A percentile compares a stretch with the other conserved stretches of the same genome.
These are phyloP conservation scores for Pestalotiopsis sp. DNA, from an alignment of 2,329 filamentous ascomycete genomes.

Conservation along the genomic window DNA sequence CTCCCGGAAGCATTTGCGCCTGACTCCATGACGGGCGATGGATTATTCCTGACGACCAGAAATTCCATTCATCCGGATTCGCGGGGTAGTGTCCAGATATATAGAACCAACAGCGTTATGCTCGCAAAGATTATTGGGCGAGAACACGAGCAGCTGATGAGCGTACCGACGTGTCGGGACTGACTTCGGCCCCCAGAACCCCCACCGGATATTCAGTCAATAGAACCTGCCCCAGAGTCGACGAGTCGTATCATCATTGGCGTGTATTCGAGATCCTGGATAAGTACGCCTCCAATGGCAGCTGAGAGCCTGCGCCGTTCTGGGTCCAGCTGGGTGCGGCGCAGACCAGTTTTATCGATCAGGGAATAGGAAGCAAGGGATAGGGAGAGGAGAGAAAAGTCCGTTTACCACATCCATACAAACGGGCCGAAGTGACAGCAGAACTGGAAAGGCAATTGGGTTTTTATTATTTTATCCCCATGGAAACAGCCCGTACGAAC, in stretches of 20 bases:
- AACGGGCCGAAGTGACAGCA: too few species aligned
- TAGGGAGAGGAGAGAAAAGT: not conserved
- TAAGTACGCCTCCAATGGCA: not conserved
- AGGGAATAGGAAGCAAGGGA: not conserved
- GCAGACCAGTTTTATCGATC: not conserved
- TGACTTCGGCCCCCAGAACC: not conserved
- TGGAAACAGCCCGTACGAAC: not conserved
- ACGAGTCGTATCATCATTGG: not conserved
- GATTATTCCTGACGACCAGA: not conserved
- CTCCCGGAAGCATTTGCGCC: not conserved
- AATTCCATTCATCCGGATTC: not conserved
- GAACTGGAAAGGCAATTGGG: not conserved
- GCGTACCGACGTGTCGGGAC: not conserved
- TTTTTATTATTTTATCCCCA: not conserved
- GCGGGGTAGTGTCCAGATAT: not conserved
- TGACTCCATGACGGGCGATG: not conserved
- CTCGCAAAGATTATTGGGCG: not conserved
- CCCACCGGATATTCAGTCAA: not conserved
- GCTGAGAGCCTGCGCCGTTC: not conserved
- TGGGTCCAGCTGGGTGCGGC: not conserved
- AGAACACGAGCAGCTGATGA: not conserved
- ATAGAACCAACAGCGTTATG: not conserved
- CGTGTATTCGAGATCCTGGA: not conserved
- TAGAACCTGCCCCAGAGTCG: not conserved
- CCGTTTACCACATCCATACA: not conserved